These are phyloP conservation scores for Astrothelium macrocarpum DNA, from an alignment of 495 filamentous ascomycete species.

Conservation along the genomic window DNA sequence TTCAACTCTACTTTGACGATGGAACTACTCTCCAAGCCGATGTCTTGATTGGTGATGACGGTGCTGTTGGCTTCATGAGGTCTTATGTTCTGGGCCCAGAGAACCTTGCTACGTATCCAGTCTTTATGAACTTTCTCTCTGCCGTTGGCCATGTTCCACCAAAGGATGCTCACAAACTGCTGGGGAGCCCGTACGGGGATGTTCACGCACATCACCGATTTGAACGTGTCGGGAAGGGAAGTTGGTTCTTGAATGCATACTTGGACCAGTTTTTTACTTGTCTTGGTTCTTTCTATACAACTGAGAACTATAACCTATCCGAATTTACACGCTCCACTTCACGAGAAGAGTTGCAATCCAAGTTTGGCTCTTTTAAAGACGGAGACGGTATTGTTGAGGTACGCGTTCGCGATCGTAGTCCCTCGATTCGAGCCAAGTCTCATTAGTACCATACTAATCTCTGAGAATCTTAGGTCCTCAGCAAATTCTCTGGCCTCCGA, in stretches of 20 bases:
- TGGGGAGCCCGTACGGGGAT: conserved; percentile 6
- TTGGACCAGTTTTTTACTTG: conserved; percentile 6
- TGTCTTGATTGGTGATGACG: conserved; percentile 7
- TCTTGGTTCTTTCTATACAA: conserved; percentile 7
- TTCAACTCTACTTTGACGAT: conserved; percentile 3
- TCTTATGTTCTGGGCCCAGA: background rate
- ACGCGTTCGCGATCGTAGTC: background rate
- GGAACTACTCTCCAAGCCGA: conserved; percentile 6
- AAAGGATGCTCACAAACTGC: conserved; percentile 7
- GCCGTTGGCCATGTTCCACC: conserved; percentile 8
- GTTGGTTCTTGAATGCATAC: conserved; percentile 7
- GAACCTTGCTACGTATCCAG: conserved; percentile 3
- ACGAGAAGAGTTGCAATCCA: background rate
- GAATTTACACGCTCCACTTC: conserved; percentile 4
- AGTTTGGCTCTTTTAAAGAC: conserved; percentile 6
- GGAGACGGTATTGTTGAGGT: conserved; percentile 9
- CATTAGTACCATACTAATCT: background rate
- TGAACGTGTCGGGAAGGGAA: conserved; percentile 3
- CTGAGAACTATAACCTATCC: conserved; percentile 6
- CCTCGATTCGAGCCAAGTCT: background rate
- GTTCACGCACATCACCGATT: background rate
- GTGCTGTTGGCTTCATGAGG: conserved; percentile 7
- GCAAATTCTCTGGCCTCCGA: conserved; percentile 6
- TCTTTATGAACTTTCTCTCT: conserved; percentile 8
- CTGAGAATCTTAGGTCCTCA: conserved; percentile 3